Conservation (phyloP, 1,284 basidiomycete genomes). For the Xerocomus amazonicus region DNA sequence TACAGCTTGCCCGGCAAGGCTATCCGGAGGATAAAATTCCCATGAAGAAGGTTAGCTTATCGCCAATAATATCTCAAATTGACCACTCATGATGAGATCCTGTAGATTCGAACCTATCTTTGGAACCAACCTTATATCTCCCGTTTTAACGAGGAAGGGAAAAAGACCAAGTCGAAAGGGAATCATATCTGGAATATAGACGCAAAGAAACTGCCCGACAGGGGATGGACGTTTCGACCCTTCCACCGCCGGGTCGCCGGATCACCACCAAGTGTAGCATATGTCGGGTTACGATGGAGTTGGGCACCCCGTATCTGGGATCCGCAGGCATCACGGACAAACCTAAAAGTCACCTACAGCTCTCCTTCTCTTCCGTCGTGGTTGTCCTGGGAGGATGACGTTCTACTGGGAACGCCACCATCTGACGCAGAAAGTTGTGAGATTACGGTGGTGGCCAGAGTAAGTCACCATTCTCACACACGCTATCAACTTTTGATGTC, state of each 20-base stretch:
- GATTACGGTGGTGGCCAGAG: conserved; percentile 68
- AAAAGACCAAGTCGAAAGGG: conserved; percentile 99
- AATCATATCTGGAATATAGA: conserved; percentile 99
- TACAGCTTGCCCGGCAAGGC: conserved; percentile 70
- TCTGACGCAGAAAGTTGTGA: conserved; percentile 69
- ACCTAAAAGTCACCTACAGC: conserved; percentile 74
- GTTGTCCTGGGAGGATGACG: conserved; percentile 85
- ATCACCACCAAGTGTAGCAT: conserved; percentile 75
- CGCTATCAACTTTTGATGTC: conserved; percentile 11
- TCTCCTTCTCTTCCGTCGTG: conserved; percentile 82
- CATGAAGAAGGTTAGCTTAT: conserved; percentile 73
- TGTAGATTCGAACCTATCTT: conserved; percentile 91
- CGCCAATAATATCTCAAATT: conserved; percentile 7
- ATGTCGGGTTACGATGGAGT: conserved; percentile 80
- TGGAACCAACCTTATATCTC: conserved; percentile 94
- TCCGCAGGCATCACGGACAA: conserved; percentile 83
- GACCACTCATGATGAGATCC: conserved; percentile 22
- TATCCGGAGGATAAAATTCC: conserved; percentile 84
- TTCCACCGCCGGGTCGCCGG: conserved; percentile 88
- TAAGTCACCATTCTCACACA: conserved; percentile 33
- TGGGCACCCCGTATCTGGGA: conserved; percentile 98
- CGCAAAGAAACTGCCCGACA: conserved; percentile 77
- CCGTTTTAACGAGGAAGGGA: conserved; percentile 98
- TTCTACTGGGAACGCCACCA: conserved; percentile 69
- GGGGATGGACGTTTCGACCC: conserved; percentile 88